A percentile compares a stretch with the other conserved stretches of the same genome.
phyloP scores from a whole-genome alignment of 306 rosid species.

The Cajanus cajan region DNA sequence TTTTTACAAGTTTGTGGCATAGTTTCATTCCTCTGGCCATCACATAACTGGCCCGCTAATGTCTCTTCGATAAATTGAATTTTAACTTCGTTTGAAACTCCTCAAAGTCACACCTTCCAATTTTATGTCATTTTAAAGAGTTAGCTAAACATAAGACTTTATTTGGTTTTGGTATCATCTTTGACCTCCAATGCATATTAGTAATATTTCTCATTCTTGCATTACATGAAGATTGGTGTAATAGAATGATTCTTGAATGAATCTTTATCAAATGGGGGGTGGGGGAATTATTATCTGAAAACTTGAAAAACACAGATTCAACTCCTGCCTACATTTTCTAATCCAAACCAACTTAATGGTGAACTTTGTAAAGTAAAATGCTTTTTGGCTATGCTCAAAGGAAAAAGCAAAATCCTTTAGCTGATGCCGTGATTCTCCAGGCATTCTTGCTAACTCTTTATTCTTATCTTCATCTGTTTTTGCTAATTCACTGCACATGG shows the following conservation, averaged over 20 bases:
- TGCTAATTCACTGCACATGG: conserved; percentile 13
- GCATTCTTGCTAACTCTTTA: conserved; percentile 7
- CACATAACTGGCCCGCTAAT: not conserved
- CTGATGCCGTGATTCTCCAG: conserved; percentile 6
- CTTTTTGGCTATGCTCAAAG: not conserved
- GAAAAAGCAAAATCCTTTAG: conserved; percentile 1
- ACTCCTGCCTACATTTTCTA: not conserved
- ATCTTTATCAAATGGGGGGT: not conserved
- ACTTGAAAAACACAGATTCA: not conserved
- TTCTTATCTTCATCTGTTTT: conserved; percentile 14
- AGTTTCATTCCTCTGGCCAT: conserved; percentile 1
- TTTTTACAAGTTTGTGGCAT: not conserved
- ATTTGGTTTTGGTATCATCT: too few species aligned
- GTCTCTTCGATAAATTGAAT: not conserved
- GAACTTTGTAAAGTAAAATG: not conserved
- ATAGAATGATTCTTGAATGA: not conserved
- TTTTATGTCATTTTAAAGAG: not conserved
- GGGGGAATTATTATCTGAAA: not conserved
- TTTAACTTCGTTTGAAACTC: not conserved
- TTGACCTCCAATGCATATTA: too few species aligned
- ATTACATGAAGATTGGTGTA: not conserved
- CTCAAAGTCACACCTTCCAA: not conserved
- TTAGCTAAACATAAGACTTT: not conserved
- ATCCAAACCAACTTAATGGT: not conserved
- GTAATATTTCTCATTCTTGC: not conserved